These are phyloP conservation scores for Pulveroboletus sp. DNA, from an alignment of 768 basidiomycete species.

Conservation along the genomic window DNA sequence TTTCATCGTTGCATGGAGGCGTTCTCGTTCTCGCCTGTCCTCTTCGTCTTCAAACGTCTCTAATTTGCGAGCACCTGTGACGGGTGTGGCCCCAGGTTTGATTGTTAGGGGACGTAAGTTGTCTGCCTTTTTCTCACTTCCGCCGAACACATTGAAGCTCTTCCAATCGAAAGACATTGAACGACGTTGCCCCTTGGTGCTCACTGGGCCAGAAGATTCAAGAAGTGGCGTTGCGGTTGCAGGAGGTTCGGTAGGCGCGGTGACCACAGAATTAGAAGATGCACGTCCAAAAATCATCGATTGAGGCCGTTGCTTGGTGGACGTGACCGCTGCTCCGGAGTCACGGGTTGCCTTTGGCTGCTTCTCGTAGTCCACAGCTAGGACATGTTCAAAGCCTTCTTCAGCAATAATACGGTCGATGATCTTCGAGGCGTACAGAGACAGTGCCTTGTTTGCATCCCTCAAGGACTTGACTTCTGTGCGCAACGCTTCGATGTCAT, in stretches of 20 bases:
- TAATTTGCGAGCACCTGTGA: slow-evolving; percentile 68
- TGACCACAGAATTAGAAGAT: slow-evolving; percentile 35
- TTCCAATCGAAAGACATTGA: slow-evolving; percentile 87
- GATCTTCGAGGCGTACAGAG: slow-evolving; percentile 94
- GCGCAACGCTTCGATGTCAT: slow-evolving; percentile 70
- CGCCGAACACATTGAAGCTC: slow-evolving; percentile 62
- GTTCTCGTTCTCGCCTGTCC: slow-evolving; percentile 80
- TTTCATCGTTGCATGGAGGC: slow-evolving; percentile 88
- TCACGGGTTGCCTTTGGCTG: slow-evolving; percentile 41
- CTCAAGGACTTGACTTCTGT: slow-evolving; percentile 88
- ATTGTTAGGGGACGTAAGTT: slow-evolving; percentile 67
- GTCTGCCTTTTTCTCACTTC: slow-evolving; percentile 61
- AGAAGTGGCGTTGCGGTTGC: slow-evolving; percentile 18
- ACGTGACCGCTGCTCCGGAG: slow-evolving; percentile 5
- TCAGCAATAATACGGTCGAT: slow-evolving; percentile 95
- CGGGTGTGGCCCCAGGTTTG: slow-evolving; percentile 53
- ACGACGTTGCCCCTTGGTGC: slow-evolving; percentile 52
- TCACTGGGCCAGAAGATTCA: slow-evolving; percentile 22
- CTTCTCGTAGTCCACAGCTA: slow-evolving; percentile 86
- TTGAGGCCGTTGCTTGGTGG: slow-evolving; percentile 54
- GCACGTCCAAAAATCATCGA: slow-evolving; percentile 47
- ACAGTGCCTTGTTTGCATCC: slow-evolving; percentile 94
- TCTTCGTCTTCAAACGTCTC: slow-evolving; percentile 92
- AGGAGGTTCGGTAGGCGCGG: slow-evolving; percentile 26
- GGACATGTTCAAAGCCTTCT: slow-evolving; percentile 95